Percentiles rank a stretch among this genome's conserved stretches.
These are phyloP conservation scores for Psilocybe mexicana DNA, from an alignment of 1,284 basidiomycete species.

Conservation along the genomic window DNA sequence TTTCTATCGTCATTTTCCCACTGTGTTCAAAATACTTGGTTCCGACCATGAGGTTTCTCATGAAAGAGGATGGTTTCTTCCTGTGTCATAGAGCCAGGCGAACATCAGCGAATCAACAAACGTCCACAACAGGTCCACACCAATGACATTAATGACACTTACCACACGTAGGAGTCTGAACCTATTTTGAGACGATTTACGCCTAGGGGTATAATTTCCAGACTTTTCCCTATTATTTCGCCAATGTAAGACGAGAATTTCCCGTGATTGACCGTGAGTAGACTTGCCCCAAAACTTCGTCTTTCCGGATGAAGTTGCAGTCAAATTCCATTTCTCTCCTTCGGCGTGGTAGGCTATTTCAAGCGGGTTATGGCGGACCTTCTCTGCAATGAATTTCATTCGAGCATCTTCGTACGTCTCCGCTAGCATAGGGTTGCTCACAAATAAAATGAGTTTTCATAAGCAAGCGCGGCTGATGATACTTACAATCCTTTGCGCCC, in stretches of 20 bases:
- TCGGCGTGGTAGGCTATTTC: slow-evolving; percentile 85
- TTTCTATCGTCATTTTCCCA: slow-evolving; percentile 74
- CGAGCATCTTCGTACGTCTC: slow-evolving; percentile 87
- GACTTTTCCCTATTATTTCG: slow-evolving; percentile 64
- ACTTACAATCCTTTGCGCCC: slow-evolving; percentile 87
- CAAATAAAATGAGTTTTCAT: slow-evolving; percentile 1
- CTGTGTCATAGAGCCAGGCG: slow-evolving; percentile 36
- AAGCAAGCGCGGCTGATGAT: neutral
- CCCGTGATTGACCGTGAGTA: slow-evolving; percentile 13
- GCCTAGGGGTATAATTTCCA: slow-evolving; percentile 82
- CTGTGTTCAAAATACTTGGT: slow-evolving; percentile 87
- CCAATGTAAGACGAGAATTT: slow-evolving; percentile 21
- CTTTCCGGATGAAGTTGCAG: slow-evolving; percentile 72
- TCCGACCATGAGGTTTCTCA: slow-evolving; percentile 88
- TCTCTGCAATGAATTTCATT: slow-evolving; percentile 84
- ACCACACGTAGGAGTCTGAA: slow-evolving; percentile 71
- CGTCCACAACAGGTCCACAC: neutral
- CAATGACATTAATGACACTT: slow-evolving; percentile 17
- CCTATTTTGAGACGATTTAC: slow-evolving; percentile 65
- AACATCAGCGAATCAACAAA: neutral
- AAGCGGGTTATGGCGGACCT: slow-evolving; percentile 85
- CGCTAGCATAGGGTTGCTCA: slow-evolving; percentile 83
- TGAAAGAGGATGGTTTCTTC: slow-evolving; percentile 85
- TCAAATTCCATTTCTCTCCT: slow-evolving; percentile 74
- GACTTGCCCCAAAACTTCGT: slow-evolving; percentile 87